phyloP scores from a whole-genome alignment of 31 red algal species.

The Odonthalia washingtoniensis region DNA sequence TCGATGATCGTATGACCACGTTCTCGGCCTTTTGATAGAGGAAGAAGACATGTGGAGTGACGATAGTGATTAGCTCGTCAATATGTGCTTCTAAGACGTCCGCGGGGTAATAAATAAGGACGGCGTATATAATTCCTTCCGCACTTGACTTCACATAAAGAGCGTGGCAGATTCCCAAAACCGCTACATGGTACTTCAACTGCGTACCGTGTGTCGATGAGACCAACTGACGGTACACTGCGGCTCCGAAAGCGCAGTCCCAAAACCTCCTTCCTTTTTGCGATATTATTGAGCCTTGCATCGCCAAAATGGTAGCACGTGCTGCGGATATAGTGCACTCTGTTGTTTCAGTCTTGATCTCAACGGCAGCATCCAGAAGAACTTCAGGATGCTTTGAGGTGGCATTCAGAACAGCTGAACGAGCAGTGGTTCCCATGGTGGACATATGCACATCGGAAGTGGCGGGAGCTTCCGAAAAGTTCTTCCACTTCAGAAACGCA shows the following conservation, averaged over 20 bases:
- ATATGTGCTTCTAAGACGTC: not conserved
- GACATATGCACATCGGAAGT: not conserved
- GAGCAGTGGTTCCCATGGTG: not conserved
- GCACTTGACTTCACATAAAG: no score
- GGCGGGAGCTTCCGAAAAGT: slow-evolving; percentile 5
- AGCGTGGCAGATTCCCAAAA: not conserved
- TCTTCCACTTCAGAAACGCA: no score
- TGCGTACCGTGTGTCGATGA: not conserved
- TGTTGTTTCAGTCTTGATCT: not conserved
- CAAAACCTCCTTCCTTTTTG: not conserved
- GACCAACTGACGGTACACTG: not conserved
- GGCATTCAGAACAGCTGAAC: not conserved
- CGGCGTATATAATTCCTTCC: no score
- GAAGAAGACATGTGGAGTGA: not conserved
- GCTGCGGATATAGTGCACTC: not conserved
- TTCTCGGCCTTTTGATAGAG: slow-evolving; percentile 2
- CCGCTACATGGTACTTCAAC: not conserved
- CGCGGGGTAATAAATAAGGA: not conserved
- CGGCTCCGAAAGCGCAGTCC: not conserved
- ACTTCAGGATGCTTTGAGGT: not conserved
- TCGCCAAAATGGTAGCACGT: not conserved
- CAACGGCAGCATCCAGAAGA: slow-evolving; percentile 1
- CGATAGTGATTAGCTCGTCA: not conserved
- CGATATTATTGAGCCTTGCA: not conserved
- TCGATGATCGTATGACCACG: not conserved